Conservation (phyloP, 2,329 filamentous ascomycete species). For the Tolypocladium guangdongense region DNA sequence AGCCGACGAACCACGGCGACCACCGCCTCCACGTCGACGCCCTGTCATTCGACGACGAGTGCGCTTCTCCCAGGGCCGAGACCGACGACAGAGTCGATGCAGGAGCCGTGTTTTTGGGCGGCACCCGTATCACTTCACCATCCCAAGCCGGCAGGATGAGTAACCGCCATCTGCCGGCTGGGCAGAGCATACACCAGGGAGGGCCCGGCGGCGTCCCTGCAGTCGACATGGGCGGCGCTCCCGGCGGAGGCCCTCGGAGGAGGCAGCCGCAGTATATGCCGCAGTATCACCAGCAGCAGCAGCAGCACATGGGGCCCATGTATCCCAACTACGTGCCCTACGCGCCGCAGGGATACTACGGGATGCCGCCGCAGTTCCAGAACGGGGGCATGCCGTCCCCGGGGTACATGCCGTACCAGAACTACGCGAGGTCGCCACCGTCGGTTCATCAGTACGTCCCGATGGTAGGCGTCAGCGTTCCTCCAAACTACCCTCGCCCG, state of each 20-base stretch:
- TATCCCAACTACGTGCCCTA: constrained; percentile 44
- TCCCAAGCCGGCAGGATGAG: constrained; percentile 68
- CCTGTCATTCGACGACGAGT: background rate
- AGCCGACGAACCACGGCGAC: constrained; percentile 1
- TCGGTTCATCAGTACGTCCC: constrained; percentile 44
- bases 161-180: constrained; percentile 65
- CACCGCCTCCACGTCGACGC: background rate
- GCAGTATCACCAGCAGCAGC: constrained; percentile 27
- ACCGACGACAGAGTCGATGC: constrained; percentile 11
- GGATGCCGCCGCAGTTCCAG: constrained; percentile 50
- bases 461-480: constrained; percentile 34
- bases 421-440: constrained; percentile 37
- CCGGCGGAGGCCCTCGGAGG: constrained; percentile 26
- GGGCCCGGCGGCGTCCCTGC: constrained; percentile 21
- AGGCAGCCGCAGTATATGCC: constrained; percentile 25
- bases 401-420: constrained; percentile 38
- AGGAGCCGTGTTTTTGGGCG: constrained; percentile 23
- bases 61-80: constrained; percentile 2
- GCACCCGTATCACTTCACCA: constrained; percentile 19
- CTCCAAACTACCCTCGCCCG: constrained; percentile 37
- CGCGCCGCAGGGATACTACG: constrained; percentile 33
- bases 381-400: constrained; percentile 33
- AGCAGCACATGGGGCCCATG: constrained; percentile 34
- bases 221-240: constrained; percentile 23
- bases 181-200: constrained; percentile 47